phyloP scores from a whole-genome alignment of 2,329 filamentous ascomycete species.

The Paecilomyces variotii region DNA sequence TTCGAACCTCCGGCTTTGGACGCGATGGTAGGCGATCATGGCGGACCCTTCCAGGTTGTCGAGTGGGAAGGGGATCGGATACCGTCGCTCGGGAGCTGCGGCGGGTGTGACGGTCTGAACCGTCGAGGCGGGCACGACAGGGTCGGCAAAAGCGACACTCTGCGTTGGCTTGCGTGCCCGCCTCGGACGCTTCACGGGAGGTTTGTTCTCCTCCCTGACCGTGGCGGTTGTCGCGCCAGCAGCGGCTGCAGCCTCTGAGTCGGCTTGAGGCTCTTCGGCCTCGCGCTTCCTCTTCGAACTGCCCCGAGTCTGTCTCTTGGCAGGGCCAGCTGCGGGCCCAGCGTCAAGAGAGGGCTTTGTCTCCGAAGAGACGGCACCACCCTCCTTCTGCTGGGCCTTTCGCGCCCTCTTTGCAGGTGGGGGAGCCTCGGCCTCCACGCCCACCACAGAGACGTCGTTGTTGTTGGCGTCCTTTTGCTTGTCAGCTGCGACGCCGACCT shows the following conservation, averaged over 20 bases:
- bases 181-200: constrained; percentile 3
- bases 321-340: background rate
- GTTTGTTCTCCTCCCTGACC: background rate
- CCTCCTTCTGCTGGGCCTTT: constrained; percentile 2
- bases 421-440: constrained; percentile 13
- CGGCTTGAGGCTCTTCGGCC: background rate
- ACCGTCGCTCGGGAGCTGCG: constrained; percentile 1
- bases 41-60: constrained; percentile 15
- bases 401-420: constrained; percentile 11
- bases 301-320: constrained; percentile 4
- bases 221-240: background rate
- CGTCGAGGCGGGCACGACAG: background rate
- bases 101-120: background rate
- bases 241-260: background rate
- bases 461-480: constrained; percentile 2
- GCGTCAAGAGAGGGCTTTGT: background rate
- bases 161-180: constrained; percentile 5
- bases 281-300: constrained; percentile 5
- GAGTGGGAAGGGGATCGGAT: constrained; percentile 1
- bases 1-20: constrained; percentile 51
- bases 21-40: constrained; percentile 35
- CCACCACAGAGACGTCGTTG: constrained; percentile 5
- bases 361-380: background rate
- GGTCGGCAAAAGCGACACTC: background rate
- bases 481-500: background rate